Evolutionary conservation across 2,329 filamentous ascomycete genomes (phyloP), one percentile per base, ranked within the genome.

Genomic region (Penicillium brevicompactum): DNA sequence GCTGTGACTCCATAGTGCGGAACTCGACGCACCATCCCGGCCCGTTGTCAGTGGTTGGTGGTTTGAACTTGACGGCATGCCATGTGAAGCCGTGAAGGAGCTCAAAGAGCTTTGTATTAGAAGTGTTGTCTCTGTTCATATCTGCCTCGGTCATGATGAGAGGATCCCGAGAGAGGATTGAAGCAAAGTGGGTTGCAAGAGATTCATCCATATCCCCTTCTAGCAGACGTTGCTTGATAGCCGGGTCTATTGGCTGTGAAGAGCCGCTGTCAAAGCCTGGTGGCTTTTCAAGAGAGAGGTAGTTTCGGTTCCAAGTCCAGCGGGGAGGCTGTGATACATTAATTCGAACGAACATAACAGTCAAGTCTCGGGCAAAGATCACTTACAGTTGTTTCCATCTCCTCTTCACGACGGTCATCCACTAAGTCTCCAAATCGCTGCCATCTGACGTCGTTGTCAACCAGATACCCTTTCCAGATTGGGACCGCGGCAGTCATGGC

Each of bases 21-120:
- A 96, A 95, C 76, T 96, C 92, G 51, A 96, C 91, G 21, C 92
- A 86, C 92, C 92, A 96, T 49, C 92, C 92, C 68, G 91, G 95
- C 68, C 88, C 90, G 65, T 88, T 91, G 61, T 91, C 89, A 1
- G 88, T 84, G 21, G 90, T 90, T 13, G 62, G 60, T 5, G 56
- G 53, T 45, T 65, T 65, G 37, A 65, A 59, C 31, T 57, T 59
- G 2, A 65, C 53, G 18, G 53, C 51, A 16, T 54, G 51, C 54
- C 57, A 65, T n/a, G 57, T 53, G 18, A 43, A 55, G n/a, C 53
- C 49, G 24, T 63, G 56, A 8, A 63, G 45, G n/a, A 55, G 45
- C 6, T 62, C 51, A n/a, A 65, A 64, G 1, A 61, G 42, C 4
- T 50, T 47, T 4, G 55, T 59, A 18, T 49, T 44, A 5, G 44